phyloP scores from a whole-genome alignment of 2,329 filamentous ascomycete genomes.

The Colletotrichum liriopes region DNA sequence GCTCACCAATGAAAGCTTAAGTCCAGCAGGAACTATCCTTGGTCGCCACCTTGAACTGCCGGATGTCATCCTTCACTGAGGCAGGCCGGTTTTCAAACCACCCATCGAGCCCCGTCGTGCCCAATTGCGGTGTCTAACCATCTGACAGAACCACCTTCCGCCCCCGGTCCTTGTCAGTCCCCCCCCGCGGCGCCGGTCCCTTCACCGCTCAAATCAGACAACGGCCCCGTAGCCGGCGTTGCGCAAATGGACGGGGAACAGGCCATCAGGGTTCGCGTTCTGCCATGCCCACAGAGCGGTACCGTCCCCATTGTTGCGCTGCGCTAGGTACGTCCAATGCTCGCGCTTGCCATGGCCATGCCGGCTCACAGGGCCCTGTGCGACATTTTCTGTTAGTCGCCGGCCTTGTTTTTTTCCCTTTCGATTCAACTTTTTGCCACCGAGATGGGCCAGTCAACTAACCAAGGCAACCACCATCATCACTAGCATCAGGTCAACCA shows the following conservation, averaged over 20 bases:
- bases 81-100: neutral
- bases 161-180: constrained; percentile 30
- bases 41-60: constrained; percentile 23
- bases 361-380: constrained; percentile 9
- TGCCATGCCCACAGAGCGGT: constrained; percentile 2
- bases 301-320: constrained; percentile 16
- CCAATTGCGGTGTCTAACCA: constrained; percentile 25
- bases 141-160: constrained; percentile 12
- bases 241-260: constrained; percentile 29
- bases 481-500: neutral
- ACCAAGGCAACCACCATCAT: constrained; percentile 24
- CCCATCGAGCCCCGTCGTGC: neutral
- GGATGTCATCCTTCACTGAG: neutral
- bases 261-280: constrained; percentile 32
- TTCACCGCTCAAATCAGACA: constrained; percentile 41
- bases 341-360: neutral
- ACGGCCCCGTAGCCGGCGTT: constrained; percentile 31
- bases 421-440: neutral
- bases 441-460: neutral
- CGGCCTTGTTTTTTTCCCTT: constrained; percentile 15
- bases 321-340: constrained; percentile 5
- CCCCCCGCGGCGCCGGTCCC: constrained; percentile 26
- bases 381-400: constrained; percentile 18
- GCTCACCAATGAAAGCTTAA: constrained; percentile 5
- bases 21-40: neutral